Conservation (phyloP, 2,329 filamentous ascomycete species). For the Cordyceps cicadae region DNA sequence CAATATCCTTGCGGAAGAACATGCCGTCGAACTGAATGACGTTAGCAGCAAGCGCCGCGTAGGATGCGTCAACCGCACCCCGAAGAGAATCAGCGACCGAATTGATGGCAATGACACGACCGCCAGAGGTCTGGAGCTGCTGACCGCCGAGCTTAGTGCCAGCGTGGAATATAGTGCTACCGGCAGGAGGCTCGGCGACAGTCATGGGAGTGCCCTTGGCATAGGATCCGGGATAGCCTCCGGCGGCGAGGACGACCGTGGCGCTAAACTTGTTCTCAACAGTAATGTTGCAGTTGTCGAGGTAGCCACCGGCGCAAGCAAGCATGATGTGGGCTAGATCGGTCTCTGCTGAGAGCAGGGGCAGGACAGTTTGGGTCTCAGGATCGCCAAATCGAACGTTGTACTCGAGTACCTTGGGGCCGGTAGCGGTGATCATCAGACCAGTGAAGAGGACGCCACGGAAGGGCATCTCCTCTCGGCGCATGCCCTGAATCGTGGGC, state of each 20-base stretch:
- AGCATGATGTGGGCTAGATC: conserved; percentile 86
- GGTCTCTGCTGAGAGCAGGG: conserved; percentile 66
- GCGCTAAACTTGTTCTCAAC: conserved; percentile 66
- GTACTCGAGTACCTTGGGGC: conserved; percentile 82
- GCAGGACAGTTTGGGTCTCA: conserved; percentile 79
- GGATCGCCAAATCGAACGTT: conserved; percentile 91
- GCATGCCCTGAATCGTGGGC: conserved; percentile 84
- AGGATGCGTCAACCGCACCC: conserved; percentile 80
- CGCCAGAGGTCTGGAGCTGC: conserved; percentile 69
- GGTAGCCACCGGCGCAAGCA: conserved; percentile 67
- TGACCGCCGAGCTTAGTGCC: conserved; percentile 62
- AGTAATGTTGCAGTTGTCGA: conserved; percentile 61
- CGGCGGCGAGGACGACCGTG: conserved; percentile 89
- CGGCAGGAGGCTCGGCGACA: conserved; percentile 36
- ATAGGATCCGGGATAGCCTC: conserved; percentile 83
- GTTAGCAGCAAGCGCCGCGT: conserved; percentile 62
- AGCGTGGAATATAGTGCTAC: conserved; percentile 79
- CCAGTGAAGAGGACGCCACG: conserved; percentile 76
- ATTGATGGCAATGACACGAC: conserved; percentile 88
- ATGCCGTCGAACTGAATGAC: conserved; percentile 75
- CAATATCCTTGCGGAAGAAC: conserved; percentile 91
- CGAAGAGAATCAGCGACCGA: conserved; percentile 65
- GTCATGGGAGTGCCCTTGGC: conserved; percentile 62
- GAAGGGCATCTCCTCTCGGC: conserved; percentile 66
- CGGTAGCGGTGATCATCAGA: conserved; percentile 80